phyloP scores from a whole-genome alignment of 108 stramenopile species.

The Cylindrotheca closterium region DNA sequence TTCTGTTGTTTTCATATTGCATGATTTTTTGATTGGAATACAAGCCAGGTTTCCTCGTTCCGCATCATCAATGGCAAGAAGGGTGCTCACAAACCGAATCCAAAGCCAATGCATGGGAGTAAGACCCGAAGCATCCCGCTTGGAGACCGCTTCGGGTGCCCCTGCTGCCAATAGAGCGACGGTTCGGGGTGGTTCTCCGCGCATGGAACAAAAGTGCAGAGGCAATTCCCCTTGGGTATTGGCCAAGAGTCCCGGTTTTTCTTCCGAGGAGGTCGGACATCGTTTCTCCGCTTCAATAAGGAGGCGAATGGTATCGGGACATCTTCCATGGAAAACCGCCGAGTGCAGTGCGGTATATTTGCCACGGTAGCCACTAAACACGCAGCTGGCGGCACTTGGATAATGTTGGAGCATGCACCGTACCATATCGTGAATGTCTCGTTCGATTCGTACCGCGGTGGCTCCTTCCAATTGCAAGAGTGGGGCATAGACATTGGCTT shows the following conservation, averaged over 20 bases:
- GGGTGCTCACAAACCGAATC: constrained; percentile 65
- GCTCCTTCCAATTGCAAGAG: constrained; percentile 35
- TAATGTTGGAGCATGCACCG: constrained; percentile 64
- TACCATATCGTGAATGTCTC: constrained; percentile 64
- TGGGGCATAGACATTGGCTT: constrained; percentile 68
- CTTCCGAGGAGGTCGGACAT: constrained; percentile 13
- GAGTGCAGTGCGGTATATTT: constrained; percentile 79
- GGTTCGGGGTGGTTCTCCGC: constrained; percentile 64
- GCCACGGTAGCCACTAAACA: constrained; percentile 61
- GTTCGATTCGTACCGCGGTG: constrained; percentile 49
- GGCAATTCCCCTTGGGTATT: constrained; percentile 77
- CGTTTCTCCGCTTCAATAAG: constrained; percentile 53
- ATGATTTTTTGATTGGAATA: neutral
- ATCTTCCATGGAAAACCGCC: constrained; percentile 78
- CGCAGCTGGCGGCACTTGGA: constrained; percentile 56
- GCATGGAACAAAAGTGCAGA: constrained; percentile 79
- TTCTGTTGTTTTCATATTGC: constrained; percentile 11
- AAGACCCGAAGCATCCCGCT: constrained; percentile 60
- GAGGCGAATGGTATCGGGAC: constrained; percentile 60
- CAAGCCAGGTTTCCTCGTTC: constrained; percentile 19
- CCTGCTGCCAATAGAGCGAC: constrained; percentile 54
- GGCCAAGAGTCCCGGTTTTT: constrained; percentile 44
- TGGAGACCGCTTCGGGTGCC: constrained; percentile 59
- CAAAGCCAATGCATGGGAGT: constrained; percentile 81
- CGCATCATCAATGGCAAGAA: constrained; percentile 54